Percentiles rank a stretch among this genome's conserved stretches.
Conservation (phyloP, 1,284 basidiomycete genomes). For the Sanghuangporus weigelae region DNA sequence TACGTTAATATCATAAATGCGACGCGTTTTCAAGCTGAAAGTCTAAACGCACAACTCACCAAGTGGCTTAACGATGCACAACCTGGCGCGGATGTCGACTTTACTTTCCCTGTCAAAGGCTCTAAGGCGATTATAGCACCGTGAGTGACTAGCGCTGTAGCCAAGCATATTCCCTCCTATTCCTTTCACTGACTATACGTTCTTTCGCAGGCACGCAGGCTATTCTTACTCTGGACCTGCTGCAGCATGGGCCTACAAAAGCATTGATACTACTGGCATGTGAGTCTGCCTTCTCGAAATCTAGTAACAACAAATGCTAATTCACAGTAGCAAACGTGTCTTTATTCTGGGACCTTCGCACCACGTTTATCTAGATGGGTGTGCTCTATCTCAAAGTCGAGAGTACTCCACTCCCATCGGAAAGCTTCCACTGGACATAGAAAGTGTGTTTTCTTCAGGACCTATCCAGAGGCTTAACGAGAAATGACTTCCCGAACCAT, state of each 20-base stretch:
- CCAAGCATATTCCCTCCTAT: conserved; percentile 1
- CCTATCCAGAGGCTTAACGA: not conserved
- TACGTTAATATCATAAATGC: not conserved
- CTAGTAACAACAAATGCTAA: conserved; percentile 5
- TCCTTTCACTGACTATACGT: not conserved
- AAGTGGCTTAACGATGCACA: conserved; percentile 61
- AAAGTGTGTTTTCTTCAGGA: conserved; percentile 50
- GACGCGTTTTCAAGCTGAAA: conserved; percentile 36
- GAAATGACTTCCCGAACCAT: conserved; percentile 5
- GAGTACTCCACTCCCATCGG: conserved; percentile 88
- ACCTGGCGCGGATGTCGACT: conserved; percentile 40
- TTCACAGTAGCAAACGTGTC: conserved; percentile 67
- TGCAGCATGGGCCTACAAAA: conserved; percentile 94
- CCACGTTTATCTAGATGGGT: conserved; percentile 83
- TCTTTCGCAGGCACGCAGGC: conserved; percentile 78
- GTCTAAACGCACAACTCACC: conserved; percentile 58
- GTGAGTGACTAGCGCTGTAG: conserved; percentile 41
- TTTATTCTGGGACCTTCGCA: conserved; percentile 97
- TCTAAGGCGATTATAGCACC: conserved; percentile 97
- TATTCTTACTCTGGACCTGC: conserved; percentile 92
- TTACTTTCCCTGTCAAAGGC: conserved; percentile 59
- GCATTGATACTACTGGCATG: conserved; percentile 80
- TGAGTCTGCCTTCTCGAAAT: conserved; percentile 33
- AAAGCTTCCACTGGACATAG: conserved; percentile 69
- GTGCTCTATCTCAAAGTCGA: conserved; percentile 76